Evolutionary conservation across 2,329 filamentous ascomycete genomes (phyloP).

Genomic region (Alternaria arborescens): DNA sequence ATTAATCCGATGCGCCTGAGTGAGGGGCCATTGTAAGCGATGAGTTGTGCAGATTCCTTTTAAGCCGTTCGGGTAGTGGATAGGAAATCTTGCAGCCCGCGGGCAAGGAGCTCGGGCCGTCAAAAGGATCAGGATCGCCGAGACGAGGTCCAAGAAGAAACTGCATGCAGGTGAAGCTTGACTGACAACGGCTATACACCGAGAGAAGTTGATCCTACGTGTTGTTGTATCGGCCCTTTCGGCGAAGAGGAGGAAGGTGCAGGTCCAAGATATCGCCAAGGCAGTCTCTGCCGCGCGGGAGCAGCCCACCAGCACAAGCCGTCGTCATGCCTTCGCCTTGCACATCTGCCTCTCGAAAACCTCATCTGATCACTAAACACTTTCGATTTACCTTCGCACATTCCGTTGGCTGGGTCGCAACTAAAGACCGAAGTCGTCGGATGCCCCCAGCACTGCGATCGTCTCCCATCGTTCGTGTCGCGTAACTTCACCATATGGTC

Average conservation of each 20-base stretch:
- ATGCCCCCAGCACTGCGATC: not conserved
- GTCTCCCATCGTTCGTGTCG: not conserved
- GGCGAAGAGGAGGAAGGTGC: not conserved
- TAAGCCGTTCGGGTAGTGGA: constrained; percentile 8
- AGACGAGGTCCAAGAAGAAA: constrained; percentile 13
- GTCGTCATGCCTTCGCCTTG: not conserved
- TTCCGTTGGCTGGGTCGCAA: not conserved
- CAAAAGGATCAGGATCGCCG: constrained; percentile 7
- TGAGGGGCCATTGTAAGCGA: constrained; percentile 18
- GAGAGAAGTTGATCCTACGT: not conserved
- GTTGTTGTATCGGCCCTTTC: constrained; percentile 4
- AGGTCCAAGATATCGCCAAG: not conserved
- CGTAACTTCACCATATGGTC: not conserved
- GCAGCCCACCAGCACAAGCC: not conserved
- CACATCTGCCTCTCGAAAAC: not conserved
- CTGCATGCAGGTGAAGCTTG: constrained; percentile 15
- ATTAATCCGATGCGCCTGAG: constrained; percentile 13
- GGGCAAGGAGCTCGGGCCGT: constrained; percentile 1
- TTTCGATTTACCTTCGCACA: not conserved
- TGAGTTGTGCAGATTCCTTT: constrained; percentile 4
- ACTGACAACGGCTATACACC: constrained; percentile 6
- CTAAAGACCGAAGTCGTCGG: not conserved
- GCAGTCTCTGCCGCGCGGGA: constrained; percentile 1
- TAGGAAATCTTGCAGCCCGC: constrained; percentile 3
- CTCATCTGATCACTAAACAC: not conserved